These are phyloP conservation scores for Ichthyophthirius multifiliis DNA, from an alignment of 169 alveolate genomes.

Conservation along the genomic window DNA sequence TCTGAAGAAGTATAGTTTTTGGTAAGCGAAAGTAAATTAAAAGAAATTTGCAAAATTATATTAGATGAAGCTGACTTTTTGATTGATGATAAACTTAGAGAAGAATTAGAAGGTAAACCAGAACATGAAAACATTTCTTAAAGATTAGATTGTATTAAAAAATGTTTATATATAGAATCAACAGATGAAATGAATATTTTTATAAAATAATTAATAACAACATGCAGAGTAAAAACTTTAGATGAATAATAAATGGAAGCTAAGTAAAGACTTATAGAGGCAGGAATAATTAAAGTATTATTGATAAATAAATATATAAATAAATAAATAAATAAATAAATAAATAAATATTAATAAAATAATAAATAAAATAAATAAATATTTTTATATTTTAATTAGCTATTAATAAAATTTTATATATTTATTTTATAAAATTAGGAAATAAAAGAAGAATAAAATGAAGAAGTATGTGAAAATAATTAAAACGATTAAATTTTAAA, in stretches of 20 bases:
- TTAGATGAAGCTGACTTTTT: constrained; percentile 60
- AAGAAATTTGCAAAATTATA: constrained; percentile 48
- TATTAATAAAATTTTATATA: no score
- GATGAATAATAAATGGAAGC: constrained; percentile 12
- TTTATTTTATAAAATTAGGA: no score
- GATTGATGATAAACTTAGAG: constrained; percentile 61
- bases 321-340: not conserved
- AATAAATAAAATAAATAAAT: not conserved
- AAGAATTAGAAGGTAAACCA: constrained; percentile 34
- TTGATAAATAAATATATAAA: not conserved
- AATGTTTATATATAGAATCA: constrained; percentile 55
- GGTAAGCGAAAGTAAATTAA: constrained; percentile 43
- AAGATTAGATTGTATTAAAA: constrained; percentile 50
- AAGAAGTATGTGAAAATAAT: no score
- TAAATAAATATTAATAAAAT: not conserved
- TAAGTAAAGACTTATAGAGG: not conserved
- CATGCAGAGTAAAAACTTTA: constrained; percentile 17
- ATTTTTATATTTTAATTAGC: no score
- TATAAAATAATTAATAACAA: constrained; percentile 40
- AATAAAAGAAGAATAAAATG: no score
- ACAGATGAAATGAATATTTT: constrained; percentile 59
- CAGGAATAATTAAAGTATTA: not conserved
- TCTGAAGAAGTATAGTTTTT: constrained; percentile 38
- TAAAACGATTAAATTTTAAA: no score
- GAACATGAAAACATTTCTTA: constrained; percentile 37